Conservation (phyloP, 1,139 yeast species). For the Scheffersomyces segobiensis region DNA sequence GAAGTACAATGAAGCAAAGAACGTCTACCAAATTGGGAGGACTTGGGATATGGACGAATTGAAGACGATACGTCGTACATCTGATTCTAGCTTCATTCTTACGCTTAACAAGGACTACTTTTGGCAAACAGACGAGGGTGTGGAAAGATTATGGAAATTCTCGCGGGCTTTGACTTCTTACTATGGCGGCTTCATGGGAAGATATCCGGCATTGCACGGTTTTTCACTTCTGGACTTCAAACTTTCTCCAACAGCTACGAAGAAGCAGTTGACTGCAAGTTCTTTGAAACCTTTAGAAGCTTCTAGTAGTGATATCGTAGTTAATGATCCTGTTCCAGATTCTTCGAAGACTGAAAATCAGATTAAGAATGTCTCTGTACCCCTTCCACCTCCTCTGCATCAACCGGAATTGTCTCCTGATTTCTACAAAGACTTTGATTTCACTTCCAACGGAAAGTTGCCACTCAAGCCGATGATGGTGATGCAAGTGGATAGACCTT, state of each 20-base stretch:
- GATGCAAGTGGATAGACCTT: constrained; percentile 25
- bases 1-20: constrained; percentile 67
- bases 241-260: constrained; percentile 29
- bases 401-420: constrained; percentile 10
- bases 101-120: constrained; percentile 77
- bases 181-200: constrained; percentile 66
- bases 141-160: constrained; percentile 61
- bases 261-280: constrained; percentile 9
- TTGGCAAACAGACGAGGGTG: constrained; percentile 76
- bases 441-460: constrained; percentile 45
- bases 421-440: constrained; percentile 38
- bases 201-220: constrained; percentile 58
- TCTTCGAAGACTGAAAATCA: constrained; percentile 26
- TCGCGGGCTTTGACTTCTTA: constrained; percentile 61
- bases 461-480: constrained; percentile 47
- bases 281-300: constrained; percentile 5
- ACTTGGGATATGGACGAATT: constrained; percentile 89
- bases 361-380: constrained; percentile 15
- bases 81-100: constrained; percentile 59
- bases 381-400: constrained; percentile 16
- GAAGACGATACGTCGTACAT: constrained; percentile 50
- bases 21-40: constrained; percentile 84
- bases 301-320: constrained; percentile 13
- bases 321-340: constrained; percentile 26
- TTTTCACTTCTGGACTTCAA: constrained; percentile 36